Base-by-base conservation (phyloP, 2,329 filamentous ascomycete genomes). In the Cordyceps farinosa region DNA sequence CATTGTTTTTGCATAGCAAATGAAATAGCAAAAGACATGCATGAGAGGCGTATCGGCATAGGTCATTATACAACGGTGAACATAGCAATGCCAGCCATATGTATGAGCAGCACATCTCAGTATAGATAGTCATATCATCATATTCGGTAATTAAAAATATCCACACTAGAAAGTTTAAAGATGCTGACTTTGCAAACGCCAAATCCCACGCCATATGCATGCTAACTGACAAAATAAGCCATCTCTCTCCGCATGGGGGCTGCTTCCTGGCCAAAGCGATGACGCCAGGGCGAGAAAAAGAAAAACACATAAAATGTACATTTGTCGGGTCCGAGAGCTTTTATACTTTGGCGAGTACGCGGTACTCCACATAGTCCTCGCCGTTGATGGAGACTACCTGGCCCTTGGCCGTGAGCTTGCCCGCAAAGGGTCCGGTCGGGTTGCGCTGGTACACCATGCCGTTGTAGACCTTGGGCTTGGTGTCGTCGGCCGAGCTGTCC, bases 341-440 rank as follows among this genome's bases (percentile, higher is more conserved):
- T 52, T 52, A 60, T 60, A 60, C 57, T 48, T 87, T 88, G 1
- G 83, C 87, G 32, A 89, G 79, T 1, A 89, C 84, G 1, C 86
- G 81, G 67, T 88, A 88, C 70, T 88, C 86, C 34, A 89, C 85
- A 65, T 86, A 89, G 66, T 88, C 86, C 70, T 88, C 86, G 30
- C 85, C 86, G 64, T 88, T 85, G 64, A 89, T 88, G 56, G 77
- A 87, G 68, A 88, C 80, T 27, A 88, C 84, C 10, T 80, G 82
- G 5, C 85, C 83, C 65, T 84, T 80, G 52, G 83, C 86, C 38
- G 86, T 85, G n/a, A 88, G 80, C 70, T 87, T 87, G 29, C 85
- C 86, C 65, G 81, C 77, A 65, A 88, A 87, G 0, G 85, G 84
- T 0, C 86, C 86, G 3, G 74, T 85, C 36, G 79, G 72, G 73